Conservation (phyloP, 176 grass and related monocot genomes). For the Tuctoria greenei region DNA sequence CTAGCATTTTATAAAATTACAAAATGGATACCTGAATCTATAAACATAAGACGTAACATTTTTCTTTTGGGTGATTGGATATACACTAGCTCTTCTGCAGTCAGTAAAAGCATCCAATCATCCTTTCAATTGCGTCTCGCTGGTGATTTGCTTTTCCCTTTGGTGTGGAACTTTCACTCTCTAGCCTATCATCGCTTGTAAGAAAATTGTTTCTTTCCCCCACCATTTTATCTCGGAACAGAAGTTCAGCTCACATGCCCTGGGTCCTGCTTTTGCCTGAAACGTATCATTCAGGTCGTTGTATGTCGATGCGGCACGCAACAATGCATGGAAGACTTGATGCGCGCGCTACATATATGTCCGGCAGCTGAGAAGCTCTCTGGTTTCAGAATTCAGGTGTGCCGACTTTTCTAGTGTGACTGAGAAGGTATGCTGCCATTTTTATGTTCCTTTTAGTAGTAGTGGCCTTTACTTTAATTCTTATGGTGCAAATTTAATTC, state of each 20-base stretch:
- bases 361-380: background rate
- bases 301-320: background rate
- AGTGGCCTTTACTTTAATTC: background rate
- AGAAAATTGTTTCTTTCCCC: too few relatives aligned
- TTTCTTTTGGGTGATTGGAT: too few relatives aligned
- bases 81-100: background rate
- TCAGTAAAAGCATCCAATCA: background rate
- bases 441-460: background rate
- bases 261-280: background rate
- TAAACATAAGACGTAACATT: too few relatives aligned
- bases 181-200: too few relatives aligned
- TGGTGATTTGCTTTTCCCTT: background rate
- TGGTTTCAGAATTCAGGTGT: conserved; percentile 15
- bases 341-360: background rate
- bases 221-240: background rate
- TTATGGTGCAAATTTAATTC: background rate
- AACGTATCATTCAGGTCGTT: background rate
- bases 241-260: background rate
- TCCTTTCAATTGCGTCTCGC: background rate
- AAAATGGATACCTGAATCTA: too few relatives aligned
- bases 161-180: background rate
- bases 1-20: too few relatives aligned
- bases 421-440: background rate
- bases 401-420: background rate
- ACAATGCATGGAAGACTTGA: background rate